Conservation (phyloP, 371 early-diverging fungal genomes). For the Actinomucor elegans region DNA sequence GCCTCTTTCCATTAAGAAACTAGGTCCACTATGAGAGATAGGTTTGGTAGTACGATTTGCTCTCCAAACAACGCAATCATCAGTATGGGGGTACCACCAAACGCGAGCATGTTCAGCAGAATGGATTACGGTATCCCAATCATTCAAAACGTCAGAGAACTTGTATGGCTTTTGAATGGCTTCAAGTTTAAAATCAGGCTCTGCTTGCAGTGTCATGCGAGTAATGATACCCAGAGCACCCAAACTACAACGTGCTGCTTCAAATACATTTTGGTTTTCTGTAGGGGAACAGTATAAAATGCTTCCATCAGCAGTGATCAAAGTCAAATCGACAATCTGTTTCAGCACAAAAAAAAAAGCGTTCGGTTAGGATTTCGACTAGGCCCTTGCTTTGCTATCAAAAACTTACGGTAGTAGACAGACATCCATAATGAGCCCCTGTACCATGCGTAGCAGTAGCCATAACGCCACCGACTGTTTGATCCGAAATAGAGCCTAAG, state of each 20-base stretch:
- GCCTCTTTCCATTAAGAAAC: conserved; percentile 54
- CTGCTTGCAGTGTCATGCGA: conserved; percentile 69
- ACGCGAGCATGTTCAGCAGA: conserved; percentile 80
- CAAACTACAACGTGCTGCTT: conserved; percentile 73
- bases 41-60: conserved; percentile 66
- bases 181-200: conserved; percentile 67
- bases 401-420: conserved; percentile 62
- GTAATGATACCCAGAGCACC: conserved; percentile 81
- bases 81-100: conserved; percentile 88
- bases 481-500: conserved; percentile 85
- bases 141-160: conserved; percentile 56
- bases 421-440: conserved; percentile 67
- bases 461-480: conserved; percentile 76
- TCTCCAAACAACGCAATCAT: conserved; percentile 75
- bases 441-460: conserved; percentile 85
- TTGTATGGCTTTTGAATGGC: conserved; percentile 68
- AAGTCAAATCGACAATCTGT: conserved; percentile 57
- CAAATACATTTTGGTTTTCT: conserved; percentile 56
- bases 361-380: too few relatives aligned
- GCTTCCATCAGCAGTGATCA: conserved; percentile 62
- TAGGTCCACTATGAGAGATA: conserved; percentile 17
- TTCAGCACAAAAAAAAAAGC: too few relatives aligned
- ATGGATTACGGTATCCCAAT: conserved; percentile 55
- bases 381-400: too few relatives aligned
- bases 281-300: conserved; percentile 49